Percentiles rank a stretch among this genome's conserved stretches.
These are phyloP conservation scores for Fusarium burgessii DNA, from an alignment of 2,329 filamentous ascomycete species.

Conservation along the genomic window DNA sequence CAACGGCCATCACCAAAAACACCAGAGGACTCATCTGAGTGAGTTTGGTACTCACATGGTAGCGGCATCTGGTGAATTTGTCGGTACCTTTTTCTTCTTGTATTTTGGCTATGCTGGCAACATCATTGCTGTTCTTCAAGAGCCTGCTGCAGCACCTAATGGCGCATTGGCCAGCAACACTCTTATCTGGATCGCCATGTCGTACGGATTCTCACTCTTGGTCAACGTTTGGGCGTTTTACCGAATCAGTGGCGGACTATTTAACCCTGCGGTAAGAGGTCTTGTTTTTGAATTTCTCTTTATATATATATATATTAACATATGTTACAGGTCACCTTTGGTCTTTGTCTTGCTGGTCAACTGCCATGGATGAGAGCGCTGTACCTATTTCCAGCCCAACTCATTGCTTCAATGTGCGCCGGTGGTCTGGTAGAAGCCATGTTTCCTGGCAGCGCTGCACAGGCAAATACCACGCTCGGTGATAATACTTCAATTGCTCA, in stretches of 20 bases:
- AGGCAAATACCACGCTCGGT: slow-evolving; percentile 63
- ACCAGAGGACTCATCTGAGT: slow-evolving; percentile 25
- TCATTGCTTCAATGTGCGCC: slow-evolving; percentile 67
- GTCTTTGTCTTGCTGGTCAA: slow-evolving; percentile 35
- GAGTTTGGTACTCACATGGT: slow-evolving; percentile 34
- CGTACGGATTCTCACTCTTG: slow-evolving; percentile 53
- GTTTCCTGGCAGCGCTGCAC: slow-evolving; percentile 64
- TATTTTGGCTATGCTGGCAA: slow-evolving; percentile 45
- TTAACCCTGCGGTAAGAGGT: slow-evolving; percentile 52
- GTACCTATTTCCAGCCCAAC: slow-evolving; percentile 64
- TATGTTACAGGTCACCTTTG: slow-evolving; percentile 34
- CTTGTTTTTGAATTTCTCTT: rapidly evolving
- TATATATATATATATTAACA: background rate
- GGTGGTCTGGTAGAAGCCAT: slow-evolving; percentile 66
- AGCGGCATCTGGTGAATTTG: slow-evolving; percentile 39
- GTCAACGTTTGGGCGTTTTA: slow-evolving; percentile 68
- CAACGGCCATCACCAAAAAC: background rate
- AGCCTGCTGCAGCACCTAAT: slow-evolving; percentile 17
- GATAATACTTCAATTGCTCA: slow-evolving; percentile 61
- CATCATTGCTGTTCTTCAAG: slow-evolving; percentile 31
- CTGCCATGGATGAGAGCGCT: slow-evolving; percentile 34
- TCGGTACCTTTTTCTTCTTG: slow-evolving; percentile 41
- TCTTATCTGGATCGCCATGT: slow-evolving; percentile 34
- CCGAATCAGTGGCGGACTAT: slow-evolving; percentile 61
- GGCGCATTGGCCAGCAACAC: slow-evolving; percentile 31